A percentile compares a stretch with the other conserved stretches of the same genome.
Conservation (phyloP, 371 early-diverging fungal species). For the Apophysomyces ossiformis region DNA sequence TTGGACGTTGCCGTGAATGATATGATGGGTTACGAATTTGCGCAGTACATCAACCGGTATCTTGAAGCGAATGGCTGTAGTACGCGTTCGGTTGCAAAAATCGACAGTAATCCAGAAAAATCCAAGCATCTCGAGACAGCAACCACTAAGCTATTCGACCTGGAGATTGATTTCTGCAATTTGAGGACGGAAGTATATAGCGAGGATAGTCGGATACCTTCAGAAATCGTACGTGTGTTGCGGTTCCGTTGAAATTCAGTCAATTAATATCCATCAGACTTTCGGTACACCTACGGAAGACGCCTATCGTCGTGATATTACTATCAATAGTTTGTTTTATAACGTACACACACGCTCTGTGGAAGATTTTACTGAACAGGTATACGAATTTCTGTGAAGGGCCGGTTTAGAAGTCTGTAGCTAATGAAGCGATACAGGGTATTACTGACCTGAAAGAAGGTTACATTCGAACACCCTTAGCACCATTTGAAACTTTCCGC, state of each 20-base stretch:
- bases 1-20: constrained; percentile 96
- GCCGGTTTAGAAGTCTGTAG: neutral
- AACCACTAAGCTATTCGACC: constrained; percentile 82
- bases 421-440: constrained; percentile 51
- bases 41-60: constrained; percentile 73
- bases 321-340: constrained; percentile 99
- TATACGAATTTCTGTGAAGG: constrained; percentile 18
- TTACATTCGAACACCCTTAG: constrained; percentile 91
- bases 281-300: constrained; percentile 98
- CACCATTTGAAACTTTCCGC: constrained; percentile 90
- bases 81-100: constrained; percentile 74
- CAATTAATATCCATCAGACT: constrained; percentile 45
- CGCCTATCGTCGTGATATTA: constrained; percentile 96
- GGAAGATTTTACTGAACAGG: constrained; percentile 91
- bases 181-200: constrained; percentile 93
- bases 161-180: constrained; percentile 95
- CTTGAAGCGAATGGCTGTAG: constrained; percentile 57
- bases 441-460: constrained; percentile 74
- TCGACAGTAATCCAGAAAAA: constrained; percentile 95
- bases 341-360: constrained; percentile 89
- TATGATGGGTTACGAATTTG: constrained; percentile 97
- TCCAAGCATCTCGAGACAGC: constrained; percentile 99
- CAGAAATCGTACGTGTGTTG: constrained; percentile 53
- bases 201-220: constrained; percentile 86
- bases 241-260: neutral